These are phyloP conservation scores for Flammula alnicola DNA, from an alignment of 1,284 basidiomycete species.

Conservation along the genomic window DNA sequence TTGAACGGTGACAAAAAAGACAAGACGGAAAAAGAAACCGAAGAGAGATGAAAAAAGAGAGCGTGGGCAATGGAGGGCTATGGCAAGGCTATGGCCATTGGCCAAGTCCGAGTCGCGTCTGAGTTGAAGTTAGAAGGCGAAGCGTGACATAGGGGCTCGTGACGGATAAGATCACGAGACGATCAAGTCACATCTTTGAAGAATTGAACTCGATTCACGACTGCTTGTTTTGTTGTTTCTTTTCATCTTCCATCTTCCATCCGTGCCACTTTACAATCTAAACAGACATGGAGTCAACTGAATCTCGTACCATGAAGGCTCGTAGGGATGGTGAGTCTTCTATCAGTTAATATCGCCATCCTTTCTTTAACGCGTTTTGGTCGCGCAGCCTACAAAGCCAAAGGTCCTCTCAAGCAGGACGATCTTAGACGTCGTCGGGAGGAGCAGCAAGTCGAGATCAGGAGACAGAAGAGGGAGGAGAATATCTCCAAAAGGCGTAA, in stretches of 20 bases:
- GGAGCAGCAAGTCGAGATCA: conserved; percentile 97
- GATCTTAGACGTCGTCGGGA: conserved; percentile 92
- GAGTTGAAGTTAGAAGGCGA: neutral
- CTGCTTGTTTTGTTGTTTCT: conserved; percentile 27
- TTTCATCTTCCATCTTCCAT: conserved; percentile 33
- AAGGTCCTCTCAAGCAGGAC: conserved; percentile 83
- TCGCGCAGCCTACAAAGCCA: conserved; percentile 67
- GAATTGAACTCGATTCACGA: conserved; percentile 17
- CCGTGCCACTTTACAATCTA: conserved; percentile 27
- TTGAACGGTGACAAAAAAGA: no score
- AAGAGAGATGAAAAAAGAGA: no score
- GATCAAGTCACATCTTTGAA: conserved; percentile 28
- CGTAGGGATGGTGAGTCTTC: conserved; percentile 61
- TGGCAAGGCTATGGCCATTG: neutral
- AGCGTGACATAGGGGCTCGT: conserved; percentile 18
- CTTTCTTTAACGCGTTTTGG: conserved; percentile 40
- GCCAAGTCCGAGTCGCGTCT: neutral
- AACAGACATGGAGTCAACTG: conserved; percentile 39
- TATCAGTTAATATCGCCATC: conserved; percentile 31
- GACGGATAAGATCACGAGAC: conserved; percentile 27
- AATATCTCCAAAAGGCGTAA: conserved; percentile 96
- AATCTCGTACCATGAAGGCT: conserved; percentile 69
- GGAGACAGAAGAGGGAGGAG: conserved; percentile 95
- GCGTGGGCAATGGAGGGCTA: neutral
- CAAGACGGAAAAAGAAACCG: no score